phyloP scores from a whole-genome alignment of 2,329 filamentous ascomycete species.

The Phialemoniopsis sp. region DNA sequence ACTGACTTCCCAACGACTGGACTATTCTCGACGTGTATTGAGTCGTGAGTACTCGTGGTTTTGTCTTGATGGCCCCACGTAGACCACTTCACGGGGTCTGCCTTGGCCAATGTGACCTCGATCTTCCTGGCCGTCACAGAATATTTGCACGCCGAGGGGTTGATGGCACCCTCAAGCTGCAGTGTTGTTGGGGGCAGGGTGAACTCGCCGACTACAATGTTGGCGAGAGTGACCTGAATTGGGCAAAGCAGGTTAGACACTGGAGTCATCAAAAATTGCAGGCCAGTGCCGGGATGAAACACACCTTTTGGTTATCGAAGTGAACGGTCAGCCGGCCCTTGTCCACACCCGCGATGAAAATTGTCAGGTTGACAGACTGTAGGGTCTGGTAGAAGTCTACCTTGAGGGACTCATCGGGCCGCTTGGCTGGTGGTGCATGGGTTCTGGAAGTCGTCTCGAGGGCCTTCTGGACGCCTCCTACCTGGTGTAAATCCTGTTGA shows the following conservation, averaged over 20 bases:
- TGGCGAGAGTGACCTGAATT: too few relatives aligned
- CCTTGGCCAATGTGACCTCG: slow-evolving; percentile 24
- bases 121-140: slow-evolving; percentile 24
- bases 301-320: slow-evolving; percentile 5
- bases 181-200: slow-evolving; percentile 3
- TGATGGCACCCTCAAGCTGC: slow-evolving; percentile 17
- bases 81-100: slow-evolving; percentile 20
- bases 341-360: slow-evolving; percentile 33
- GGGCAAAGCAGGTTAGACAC: too few relatives aligned
- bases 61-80: slow-evolving; percentile 16
- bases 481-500: background rate
- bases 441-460: too few relatives aligned
- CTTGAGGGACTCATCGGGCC: slow-evolving; percentile 16
- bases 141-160: slow-evolving; percentile 12
- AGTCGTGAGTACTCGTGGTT: background rate
- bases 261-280: too few relatives aligned
- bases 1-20: background rate
- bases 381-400: slow-evolving; percentile 36
- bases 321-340: slow-evolving; percentile 17
- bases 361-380: slow-evolving; percentile 25
- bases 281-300: too few relatives aligned
- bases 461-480: background rate
- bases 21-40: background rate
- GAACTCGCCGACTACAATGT: too few relatives aligned
- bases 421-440: background rate